phyloP scores from a whole-genome alignment of 139 green algal genomes.

The Desmodesmus armatus region DNA sequence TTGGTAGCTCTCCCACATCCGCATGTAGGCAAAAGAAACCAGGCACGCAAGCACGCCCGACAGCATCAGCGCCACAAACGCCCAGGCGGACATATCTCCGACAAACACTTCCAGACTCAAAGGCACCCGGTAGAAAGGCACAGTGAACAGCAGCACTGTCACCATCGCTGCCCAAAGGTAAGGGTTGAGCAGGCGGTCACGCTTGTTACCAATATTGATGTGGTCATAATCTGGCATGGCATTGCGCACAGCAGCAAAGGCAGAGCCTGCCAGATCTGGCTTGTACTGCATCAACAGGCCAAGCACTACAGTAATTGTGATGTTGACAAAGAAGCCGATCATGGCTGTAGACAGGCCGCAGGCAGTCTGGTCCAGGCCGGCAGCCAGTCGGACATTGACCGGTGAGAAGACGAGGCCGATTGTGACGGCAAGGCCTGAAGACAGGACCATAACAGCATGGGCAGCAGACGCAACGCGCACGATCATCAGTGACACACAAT shows the following conservation, averaged over 20 bases:
- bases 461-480: too few species aligned
- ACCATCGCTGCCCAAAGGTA: conserved; percentile 15
- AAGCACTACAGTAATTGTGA: conserved; percentile 49
- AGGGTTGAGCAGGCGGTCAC: conserved; percentile 48
- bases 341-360: conserved; percentile 58
- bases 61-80: conserved; percentile 57
- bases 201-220: conserved; percentile 53
- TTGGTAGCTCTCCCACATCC: too few species aligned
- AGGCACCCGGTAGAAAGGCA: conserved; percentile 58
- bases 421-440: conserved; percentile 49
- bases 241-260: background rate
- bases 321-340: conserved; percentile 62
- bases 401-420: conserved; percentile 56
- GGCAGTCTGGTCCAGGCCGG: conserved; percentile 47
- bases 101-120: conserved; percentile 48
- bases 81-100: conserved; percentile 56
- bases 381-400: conserved; percentile 42
- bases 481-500: too few species aligned
- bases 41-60: conserved; percentile 49
- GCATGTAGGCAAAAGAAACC: conserved; percentile 47
- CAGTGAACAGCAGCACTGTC: conserved; percentile 58
- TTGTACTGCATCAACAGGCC: conserved; percentile 49
- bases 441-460: too few species aligned
- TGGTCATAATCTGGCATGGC: conserved; percentile 15
- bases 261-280: conserved; percentile 15